Percentiles rank a stretch among this genome's conserved stretches.
Conservation (phyloP, 768 basidiomycete genomes). For the Xerocomellus chrysenteron region DNA sequence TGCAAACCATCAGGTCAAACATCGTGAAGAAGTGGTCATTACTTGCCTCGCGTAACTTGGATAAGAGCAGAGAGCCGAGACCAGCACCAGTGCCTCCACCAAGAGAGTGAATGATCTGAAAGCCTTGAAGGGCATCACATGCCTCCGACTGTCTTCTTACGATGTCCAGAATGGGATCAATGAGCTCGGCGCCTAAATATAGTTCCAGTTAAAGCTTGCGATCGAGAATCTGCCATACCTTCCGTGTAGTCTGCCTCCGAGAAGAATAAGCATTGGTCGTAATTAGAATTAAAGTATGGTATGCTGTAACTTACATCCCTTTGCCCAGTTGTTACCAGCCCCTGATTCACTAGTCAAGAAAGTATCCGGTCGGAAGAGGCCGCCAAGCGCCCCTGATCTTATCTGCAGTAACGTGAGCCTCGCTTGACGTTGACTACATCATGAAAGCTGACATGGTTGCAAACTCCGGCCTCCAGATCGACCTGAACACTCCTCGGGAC, state of each 20-base stretch:
- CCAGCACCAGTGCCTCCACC: conserved; percentile 92
- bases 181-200: conserved; percentile 77
- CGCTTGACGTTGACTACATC: background rate
- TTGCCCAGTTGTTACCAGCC: conserved; percentile 95
- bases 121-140: conserved; percentile 88
- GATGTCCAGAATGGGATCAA: conserved; percentile 83
- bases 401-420: conserved; percentile 42
- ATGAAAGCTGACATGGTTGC: conserved; percentile 59
- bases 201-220: background rate
- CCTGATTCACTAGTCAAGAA: conserved; percentile 62
- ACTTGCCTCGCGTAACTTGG: conserved; percentile 76
- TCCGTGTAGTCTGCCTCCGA: conserved; percentile 75
- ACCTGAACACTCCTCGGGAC: conserved; percentile 89
- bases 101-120: conserved; percentile 85
- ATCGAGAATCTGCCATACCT: conserved; percentile 43
- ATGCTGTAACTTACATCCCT: conserved; percentile 67
- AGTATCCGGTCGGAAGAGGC: conserved; percentile 85
- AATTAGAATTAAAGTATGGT: conserved; percentile 2
- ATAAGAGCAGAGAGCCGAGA: conserved; percentile 74
- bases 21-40: background rate
- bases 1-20: conserved; percentile 33
- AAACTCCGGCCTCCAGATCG: conserved; percentile 87
- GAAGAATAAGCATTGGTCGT: conserved; percentile 17
- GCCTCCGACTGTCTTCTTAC: conserved; percentile 76
- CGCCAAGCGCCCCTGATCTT: conserved; percentile 65